Evolutionary conservation across 176 grass and related monocot species (phyloP), one percentile per base, ranked within the genome.

Genomic region (Ensete ventricosum): DNA sequence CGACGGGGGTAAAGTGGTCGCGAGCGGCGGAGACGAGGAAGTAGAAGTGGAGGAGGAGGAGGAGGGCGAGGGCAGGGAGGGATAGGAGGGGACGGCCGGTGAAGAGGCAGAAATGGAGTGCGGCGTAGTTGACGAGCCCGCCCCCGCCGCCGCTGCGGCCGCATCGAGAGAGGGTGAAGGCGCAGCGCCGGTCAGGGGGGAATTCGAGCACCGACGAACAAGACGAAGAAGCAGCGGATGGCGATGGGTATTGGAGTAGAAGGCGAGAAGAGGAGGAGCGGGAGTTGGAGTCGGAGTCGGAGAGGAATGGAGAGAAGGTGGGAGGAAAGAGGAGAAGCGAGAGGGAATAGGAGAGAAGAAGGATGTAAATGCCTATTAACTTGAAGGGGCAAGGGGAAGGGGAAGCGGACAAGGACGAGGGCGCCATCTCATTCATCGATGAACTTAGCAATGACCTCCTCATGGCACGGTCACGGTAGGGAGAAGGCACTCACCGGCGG

Each of bases 41-140:
- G 63, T 80, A 81, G 77, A 96, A 96, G 80, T 96, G 90, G 72
- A 92, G 59, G 22, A 84, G 71, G 13, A 96, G 85, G 21, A 88
- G 53, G 1, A 92, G 76, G 12, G 53, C 2, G 23, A 92, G 93
- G 8, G 67, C 50, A n/a, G 89, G 83, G 65, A 96, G 76, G 6
- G 93, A 92, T 55, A 82, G 73, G 53, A 70, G 83, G 50, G 57
- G 77, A 51, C 87, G 77, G 0, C 64, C 66, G 8, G 53, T 1
- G 22, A 92, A 82, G 13, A 88, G 79, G 83, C 93, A 96, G 27
- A 73, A 57, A 80, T 96, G 93, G 71, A 92, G 9, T 29, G 87
- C 70, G 14, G 67, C 73, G 87, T 96, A 92, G 81, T 90, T 77
- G 81, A 96, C 81, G 75, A 92, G 23, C 49, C 72, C 80, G 34